Conservation (phyloP, 805 yeast genomes). For the Candida pseudoglaebosa region DNA sequence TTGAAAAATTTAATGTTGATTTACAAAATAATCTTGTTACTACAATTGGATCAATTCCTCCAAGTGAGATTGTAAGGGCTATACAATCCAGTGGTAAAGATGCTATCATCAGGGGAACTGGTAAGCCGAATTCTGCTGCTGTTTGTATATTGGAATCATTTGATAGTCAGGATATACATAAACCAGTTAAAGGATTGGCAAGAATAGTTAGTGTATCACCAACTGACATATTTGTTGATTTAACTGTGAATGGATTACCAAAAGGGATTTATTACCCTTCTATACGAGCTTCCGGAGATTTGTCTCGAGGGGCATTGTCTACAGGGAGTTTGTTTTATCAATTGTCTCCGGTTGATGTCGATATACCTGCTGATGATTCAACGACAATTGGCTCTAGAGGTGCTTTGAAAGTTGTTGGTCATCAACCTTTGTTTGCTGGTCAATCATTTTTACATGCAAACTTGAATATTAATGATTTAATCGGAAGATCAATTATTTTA, state of each 20-base stretch:
- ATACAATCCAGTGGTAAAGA: slow-evolving; percentile 77
- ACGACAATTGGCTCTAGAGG: slow-evolving; percentile 35
- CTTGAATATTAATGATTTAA: slow-evolving; percentile 52
- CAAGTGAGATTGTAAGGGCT: slow-evolving; percentile 65
- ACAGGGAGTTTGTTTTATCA: slow-evolving; percentile 52
- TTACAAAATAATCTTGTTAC: slow-evolving; percentile 57
- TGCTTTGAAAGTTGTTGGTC: slow-evolving; percentile 18
- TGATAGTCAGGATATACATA: slow-evolving; percentile 38
- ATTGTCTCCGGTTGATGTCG: slow-evolving; percentile 39
- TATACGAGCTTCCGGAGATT: slow-evolving; percentile 68
- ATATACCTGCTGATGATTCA: slow-evolving; percentile 17
- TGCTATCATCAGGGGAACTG: slow-evolving; percentile 90
- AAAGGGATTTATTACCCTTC: slow-evolving; percentile 66
- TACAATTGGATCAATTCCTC: slow-evolving; percentile 68
- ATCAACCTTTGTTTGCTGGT: slow-evolving; percentile 23
- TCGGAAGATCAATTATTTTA: slow-evolving; percentile 65
- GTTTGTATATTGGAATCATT: slow-evolving; percentile 84
- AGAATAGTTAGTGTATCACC: slow-evolving; percentile 69
- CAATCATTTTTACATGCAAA: slow-evolving; percentile 39
- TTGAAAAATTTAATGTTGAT: slow-evolving; percentile 53
- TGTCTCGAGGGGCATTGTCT: slow-evolving; percentile 65
- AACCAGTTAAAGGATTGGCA: slow-evolving; percentile 82
- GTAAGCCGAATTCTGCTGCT: slow-evolving; percentile 82
- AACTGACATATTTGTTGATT: slow-evolving; percentile 60
- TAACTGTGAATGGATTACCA: slow-evolving; percentile 71